phyloP scores from a whole-genome alignment of 495 filamentous ascomycete species.

The Penicillium steckii region DNA sequence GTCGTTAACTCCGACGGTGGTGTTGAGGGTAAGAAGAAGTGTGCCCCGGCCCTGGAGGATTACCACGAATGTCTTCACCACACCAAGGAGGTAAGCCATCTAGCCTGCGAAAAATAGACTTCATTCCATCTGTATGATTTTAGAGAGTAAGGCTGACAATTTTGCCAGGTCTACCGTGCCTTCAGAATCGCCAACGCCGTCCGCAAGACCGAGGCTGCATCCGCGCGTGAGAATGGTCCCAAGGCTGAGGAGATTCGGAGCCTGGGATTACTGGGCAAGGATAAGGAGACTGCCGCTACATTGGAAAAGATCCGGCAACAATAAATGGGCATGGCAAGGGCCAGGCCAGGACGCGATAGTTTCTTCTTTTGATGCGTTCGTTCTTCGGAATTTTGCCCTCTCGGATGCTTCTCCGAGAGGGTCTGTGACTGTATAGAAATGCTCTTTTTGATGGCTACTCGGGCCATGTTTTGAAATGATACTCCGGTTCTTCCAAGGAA shows the following conservation, averaged over 20 bases:
- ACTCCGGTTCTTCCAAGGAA: slow-evolving; percentile 24
- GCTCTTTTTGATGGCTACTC: slow-evolving; percentile 22
- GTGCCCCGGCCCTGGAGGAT: slow-evolving; percentile 83
- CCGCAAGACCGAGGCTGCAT: slow-evolving; percentile 72
- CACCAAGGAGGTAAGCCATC: slow-evolving; percentile 81
- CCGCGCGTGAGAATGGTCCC: slow-evolving; percentile 72
- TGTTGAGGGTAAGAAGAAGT: slow-evolving; percentile 86
- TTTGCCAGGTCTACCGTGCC: slow-evolving; percentile 70
- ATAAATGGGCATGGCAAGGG: slow-evolving; percentile 16
- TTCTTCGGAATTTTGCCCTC: slow-evolving; percentile 30
- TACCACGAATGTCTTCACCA: slow-evolving; percentile 99
- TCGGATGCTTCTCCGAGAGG: slow-evolving; percentile 18
- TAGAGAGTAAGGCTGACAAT: slow-evolving; percentile 1
- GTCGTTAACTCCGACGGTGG: slow-evolving; percentile 75
- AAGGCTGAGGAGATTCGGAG: slow-evolving; percentile 77
- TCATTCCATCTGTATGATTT: not conserved
- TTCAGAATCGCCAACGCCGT: slow-evolving; percentile 82
- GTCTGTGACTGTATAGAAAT: slow-evolving; percentile 46
- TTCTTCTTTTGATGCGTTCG: slow-evolving; percentile 32
- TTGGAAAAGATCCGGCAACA: slow-evolving; percentile 34
- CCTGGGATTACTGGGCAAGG: slow-evolving; percentile 76
- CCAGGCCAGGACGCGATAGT: slow-evolving; percentile 24
- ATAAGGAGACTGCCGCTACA: slow-evolving; percentile 72
- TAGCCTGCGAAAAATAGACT: not conserved
- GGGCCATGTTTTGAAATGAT: slow-evolving; percentile 29